A percentile compares a stretch with the other conserved stretches of the same genome.
These are phyloP conservation scores for Sarcodon sp. DNA, from an alignment of 768 basidiomycete genomes.

Conservation along the genomic window DNA sequence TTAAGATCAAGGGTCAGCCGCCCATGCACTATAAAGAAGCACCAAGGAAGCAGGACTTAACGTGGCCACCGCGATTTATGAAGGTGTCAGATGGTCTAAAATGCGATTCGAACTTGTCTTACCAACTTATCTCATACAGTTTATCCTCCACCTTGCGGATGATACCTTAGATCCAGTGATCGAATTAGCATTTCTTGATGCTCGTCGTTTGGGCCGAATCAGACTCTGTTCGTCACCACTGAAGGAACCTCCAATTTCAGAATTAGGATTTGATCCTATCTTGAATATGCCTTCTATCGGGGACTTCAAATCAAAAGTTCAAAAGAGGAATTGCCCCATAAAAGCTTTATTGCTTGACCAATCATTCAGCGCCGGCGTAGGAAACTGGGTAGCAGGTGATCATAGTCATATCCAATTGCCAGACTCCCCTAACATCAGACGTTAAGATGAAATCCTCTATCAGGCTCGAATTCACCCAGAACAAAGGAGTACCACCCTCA, in stretches of 20 bases:
- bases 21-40: constrained; percentile 36
- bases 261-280: constrained; percentile 69
- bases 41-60: constrained; percentile 23
- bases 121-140: constrained; percentile 21
- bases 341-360: constrained; percentile 73
- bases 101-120: background rate
- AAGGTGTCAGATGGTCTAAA: constrained; percentile 26
- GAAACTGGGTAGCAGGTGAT: constrained; percentile 72
- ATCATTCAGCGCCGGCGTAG: constrained; percentile 69
- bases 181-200: constrained; percentile 60
- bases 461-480: constrained; percentile 66
- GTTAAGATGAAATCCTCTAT: constrained; percentile 57
- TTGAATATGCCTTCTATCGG: constrained; percentile 48
- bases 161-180: constrained; percentile 16
- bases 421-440: background rate
- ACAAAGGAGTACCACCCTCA: constrained; percentile 44
- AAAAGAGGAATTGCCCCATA: constrained; percentile 48
- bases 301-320: constrained; percentile 33
- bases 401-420: background rate
- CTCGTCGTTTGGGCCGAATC: constrained; percentile 58
- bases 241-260: constrained; percentile 56
- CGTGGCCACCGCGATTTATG: constrained; percentile 57
- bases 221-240: constrained; percentile 46
- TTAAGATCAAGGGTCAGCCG: constrained; percentile 36
- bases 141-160: constrained; percentile 46